Percentiles rank a stretch among this genome's conserved stretches.
Conservation (phyloP, 2,329 filamentous ascomycete genomes). For the Lasiodiplodia hormozganensis region DNA sequence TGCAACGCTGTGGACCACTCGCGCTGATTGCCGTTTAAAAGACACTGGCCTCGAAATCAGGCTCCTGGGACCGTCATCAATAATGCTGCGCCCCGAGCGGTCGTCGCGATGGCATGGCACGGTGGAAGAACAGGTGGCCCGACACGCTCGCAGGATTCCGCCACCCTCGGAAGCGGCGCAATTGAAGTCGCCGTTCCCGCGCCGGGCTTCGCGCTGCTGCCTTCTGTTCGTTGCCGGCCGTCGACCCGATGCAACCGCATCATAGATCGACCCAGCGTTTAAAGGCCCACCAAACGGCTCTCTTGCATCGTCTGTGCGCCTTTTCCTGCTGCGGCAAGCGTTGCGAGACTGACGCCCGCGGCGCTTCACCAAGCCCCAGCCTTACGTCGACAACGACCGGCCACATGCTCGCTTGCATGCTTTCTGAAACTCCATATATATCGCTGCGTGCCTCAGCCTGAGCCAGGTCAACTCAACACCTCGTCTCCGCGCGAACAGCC, state of each 20-base stretch:
- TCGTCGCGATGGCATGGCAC: background rate
- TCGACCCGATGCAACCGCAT: background rate
- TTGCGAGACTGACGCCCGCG: conserved; percentile 14
- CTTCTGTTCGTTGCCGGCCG: background rate
- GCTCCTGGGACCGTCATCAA: background rate
- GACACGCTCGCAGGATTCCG: background rate
- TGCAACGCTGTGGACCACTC: background rate
- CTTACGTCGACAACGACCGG: background rate
- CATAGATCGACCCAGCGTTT: background rate
- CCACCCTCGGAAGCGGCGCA: conserved; percentile 1
- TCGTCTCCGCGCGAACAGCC: background rate
- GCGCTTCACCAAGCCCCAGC: conserved; percentile 3
- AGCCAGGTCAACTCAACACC: background rate
- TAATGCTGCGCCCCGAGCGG: background rate
- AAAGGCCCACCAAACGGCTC: conserved; percentile 5
- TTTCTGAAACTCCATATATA: background rate
- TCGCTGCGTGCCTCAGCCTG: background rate
- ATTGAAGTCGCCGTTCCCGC: background rate
- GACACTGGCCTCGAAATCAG: background rate
- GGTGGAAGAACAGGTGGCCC: conserved; percentile 13
- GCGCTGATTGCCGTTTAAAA: background rate
- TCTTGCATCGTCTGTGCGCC: background rate
- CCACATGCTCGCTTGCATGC: conserved; percentile 2
- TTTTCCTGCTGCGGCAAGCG: background rate
- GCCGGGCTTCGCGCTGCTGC: conserved; percentile 3